These are phyloP conservation scores for Tricholoma hemisulphureum DNA, from an alignment of 768 basidiomycete species.

Conservation along the genomic window DNA sequence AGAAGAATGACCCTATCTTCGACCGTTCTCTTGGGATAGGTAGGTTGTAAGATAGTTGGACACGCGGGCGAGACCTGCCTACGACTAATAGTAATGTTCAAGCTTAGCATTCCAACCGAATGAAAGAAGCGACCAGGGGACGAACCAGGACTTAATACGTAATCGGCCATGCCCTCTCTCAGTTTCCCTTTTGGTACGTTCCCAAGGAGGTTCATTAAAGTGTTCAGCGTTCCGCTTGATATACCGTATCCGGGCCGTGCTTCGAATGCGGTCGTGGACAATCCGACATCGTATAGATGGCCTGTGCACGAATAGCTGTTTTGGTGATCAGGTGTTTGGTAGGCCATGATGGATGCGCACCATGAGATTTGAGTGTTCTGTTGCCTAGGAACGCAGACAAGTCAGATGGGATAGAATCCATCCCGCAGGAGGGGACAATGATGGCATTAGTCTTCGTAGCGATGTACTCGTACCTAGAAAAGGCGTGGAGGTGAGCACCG, in stretches of 20 bases:
- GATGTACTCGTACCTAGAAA: constrained; percentile 66
- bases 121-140: not conserved
- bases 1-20: constrained; percentile 35
- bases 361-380: constrained; percentile 56
- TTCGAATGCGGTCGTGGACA: constrained; percentile 55
- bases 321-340: too few relatives aligned
- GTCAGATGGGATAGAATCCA: constrained; percentile 80
- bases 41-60: constrained; percentile 37
- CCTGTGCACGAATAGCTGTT: constrained; percentile 7
- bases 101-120: too few relatives aligned
- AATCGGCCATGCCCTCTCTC: constrained; percentile 29
- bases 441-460: constrained; percentile 71
- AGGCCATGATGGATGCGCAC: constrained; percentile 7
- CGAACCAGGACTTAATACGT: constrained; percentile 44
- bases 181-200: constrained; percentile 35
- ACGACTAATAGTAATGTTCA: not conserved
- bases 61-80: constrained; percentile 17
- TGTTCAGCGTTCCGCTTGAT: constrained; percentile 66
- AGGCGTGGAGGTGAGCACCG: constrained; percentile 16
- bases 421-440: constrained; percentile 76
- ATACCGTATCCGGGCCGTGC: constrained; percentile 48
- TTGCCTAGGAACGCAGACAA: constrained; percentile 65
- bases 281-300: constrained; percentile 39
- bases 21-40: constrained; percentile 35
- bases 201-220: constrained; percentile 35